Base-by-base conservation (phyloP, 2,329 filamentous ascomycete genomes). In the Aureobasidium pullulans region DNA sequence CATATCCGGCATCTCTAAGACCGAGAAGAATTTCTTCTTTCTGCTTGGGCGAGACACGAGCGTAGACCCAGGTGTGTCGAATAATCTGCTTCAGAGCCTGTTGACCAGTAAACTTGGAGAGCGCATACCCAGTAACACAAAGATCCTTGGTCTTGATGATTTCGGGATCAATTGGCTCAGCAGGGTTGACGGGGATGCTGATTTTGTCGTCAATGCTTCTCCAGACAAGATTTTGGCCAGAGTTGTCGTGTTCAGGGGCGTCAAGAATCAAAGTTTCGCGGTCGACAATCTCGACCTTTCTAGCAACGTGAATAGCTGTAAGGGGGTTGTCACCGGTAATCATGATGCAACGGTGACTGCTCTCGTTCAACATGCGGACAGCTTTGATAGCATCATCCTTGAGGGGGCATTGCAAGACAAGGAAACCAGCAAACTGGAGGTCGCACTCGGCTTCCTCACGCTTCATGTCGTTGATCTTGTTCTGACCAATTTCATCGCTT, bases 21-120 rank as follows among this genome's bases (percentile, higher is more conserved):
- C 94, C 94, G 23, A 96, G 83, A n/a, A 99, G 81, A 69, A 99
- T 97, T 58, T 97, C 92, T 74, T 99, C 94, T 78, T 99, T 99
- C 70, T 99, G 94, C 80, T 96, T 96, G 8, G 94, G 94, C 1
- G 94, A 99, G 9, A 99, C 94, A 69, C 94, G 90, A 65, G 94
- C 94, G 71, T 99, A 99, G 4, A 99, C 94, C 94, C 94, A 99
- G 13, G 92, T 86, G 74, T 97, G 83, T 52, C 92, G 87, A 34
- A 97, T 81, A 53, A 99, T 81, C 59, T 89, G 84, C 57, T 82
- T 79, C 75, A 92, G 88, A 50, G 85, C 90, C 59, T 83, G 74
- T 70, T 96, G 88, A 59, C 84, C 89, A 74, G 88, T 89, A 79
- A 95, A 95, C 72, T 95, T 94, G 56, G 87, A 83, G 56, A 99